Conservation (phyloP, 2,329 filamentous ascomycete species). For the Monosporascus sp. region DNA sequence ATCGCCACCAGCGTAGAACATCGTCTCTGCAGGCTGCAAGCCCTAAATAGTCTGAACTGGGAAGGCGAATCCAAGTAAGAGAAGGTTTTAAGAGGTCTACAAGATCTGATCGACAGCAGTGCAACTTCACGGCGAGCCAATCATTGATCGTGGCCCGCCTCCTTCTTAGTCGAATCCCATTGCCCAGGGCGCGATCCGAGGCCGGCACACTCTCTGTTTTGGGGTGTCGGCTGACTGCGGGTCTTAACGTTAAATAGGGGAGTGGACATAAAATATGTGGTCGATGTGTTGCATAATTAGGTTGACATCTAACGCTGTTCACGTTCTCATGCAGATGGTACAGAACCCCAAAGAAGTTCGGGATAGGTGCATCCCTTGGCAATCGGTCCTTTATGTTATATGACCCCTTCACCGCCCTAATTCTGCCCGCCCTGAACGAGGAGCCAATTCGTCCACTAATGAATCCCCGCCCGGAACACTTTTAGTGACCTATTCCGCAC, state of each 20-base stretch:
- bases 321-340: too few relatives aligned
- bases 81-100: background rate
- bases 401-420: background rate
- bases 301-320: too few relatives aligned
- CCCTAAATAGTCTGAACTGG: background rate
- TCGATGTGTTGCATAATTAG: too few relatives aligned
- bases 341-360: too few relatives aligned
- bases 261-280: too few relatives aligned
- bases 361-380: background rate
- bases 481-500: background rate
- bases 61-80: background rate
- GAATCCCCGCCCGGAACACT: background rate
- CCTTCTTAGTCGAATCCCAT: background rate
- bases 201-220: too few relatives aligned
- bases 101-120: background rate
- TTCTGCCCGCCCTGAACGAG: background rate
- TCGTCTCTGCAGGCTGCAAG: background rate
- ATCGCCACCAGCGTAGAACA: too few relatives aligned
- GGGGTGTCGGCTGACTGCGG: too few relatives aligned
- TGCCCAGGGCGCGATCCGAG: too few relatives aligned
- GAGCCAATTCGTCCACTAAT: background rate
- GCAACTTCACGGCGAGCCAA: background rate
- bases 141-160: background rate
- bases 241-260: too few relatives aligned
- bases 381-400: background rate